Evolutionary conservation across 306 rosid species (phyloP).

Genomic region (Betula pendula): DNA sequence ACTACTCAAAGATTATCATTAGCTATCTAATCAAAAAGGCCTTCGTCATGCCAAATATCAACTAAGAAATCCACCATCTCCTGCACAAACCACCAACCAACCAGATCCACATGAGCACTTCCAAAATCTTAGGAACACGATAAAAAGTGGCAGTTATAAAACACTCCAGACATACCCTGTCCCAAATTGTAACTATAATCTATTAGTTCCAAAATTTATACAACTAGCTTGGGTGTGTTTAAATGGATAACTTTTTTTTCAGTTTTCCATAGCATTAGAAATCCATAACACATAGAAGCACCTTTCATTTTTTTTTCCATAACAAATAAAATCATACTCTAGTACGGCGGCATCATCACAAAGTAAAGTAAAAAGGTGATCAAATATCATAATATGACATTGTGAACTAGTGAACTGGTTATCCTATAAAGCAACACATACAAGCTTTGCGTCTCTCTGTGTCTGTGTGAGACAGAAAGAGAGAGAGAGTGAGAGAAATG

Average conservation of each 20-base stretch:
- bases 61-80: constrained; percentile 98
- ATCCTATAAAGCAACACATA: not conserved
- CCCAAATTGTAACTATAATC: not conserved
- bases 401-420: not conserved
- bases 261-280: not conserved
- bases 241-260: not conserved
- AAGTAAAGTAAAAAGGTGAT: not conserved
- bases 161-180: constrained; percentile 3
- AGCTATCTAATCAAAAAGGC: constrained; percentile 57
- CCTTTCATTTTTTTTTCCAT: not conserved
- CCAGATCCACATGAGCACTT: constrained; percentile 26
- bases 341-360: not conserved
- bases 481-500: not conserved
- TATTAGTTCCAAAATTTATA: not conserved
- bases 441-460: not conserved
- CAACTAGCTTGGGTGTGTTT: not conserved
- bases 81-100: constrained; percentile 49
- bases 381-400: not conserved
- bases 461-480: not conserved
- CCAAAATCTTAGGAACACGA: not conserved
- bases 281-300: not conserved
- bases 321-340: not conserved
- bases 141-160: not conserved
- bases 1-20: not conserved
- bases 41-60: constrained; percentile 91